Base-by-base conservation (phyloP, 73 alveolate genomes). In the Effrenium voratum region DNA sequence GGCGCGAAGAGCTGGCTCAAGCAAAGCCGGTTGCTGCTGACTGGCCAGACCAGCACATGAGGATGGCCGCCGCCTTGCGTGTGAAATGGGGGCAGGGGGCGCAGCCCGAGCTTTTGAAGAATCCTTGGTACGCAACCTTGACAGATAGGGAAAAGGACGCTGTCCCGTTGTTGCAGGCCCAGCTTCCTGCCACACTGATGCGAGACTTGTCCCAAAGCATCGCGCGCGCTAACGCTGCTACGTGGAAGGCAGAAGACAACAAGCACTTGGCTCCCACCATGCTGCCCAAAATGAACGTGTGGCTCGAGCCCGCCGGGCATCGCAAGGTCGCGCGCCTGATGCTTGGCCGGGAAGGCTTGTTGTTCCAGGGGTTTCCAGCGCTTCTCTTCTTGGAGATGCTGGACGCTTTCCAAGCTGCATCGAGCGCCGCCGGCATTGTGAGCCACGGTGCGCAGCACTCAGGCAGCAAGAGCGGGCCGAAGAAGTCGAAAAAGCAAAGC, bases 1-100 rank as follows among this genome's bases (percentile, higher is more conserved):
- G n/a, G n/a, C n/a, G n/a, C n/a, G n/a, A n/a, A n/a, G n/a, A n/a
- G n/a, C n/a, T n/a, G n/a, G 43, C 32, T 40, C 30, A 3, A 3
- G 87, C 47, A 3, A 52, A 90, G 87, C 36, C 83, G 22, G 46
- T 1, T 5, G 34, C 88, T 1, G 75, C 41, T 1, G 44, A 73
- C 30, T 90, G 97, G 97, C 26, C 47, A 41, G 97, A 68, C 63
- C 77, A 34, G 57, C 97, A 90, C 59, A 30, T 90, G 77, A 13
- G 32, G 32, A 10, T 90, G 36, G 87, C 88, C 2, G 43, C 26
- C 26, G 4, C n/a, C 43, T 0, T 68, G 55, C 45, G 68, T 30
- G 16, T 44, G 38, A 57, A 77, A 8, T 90, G 97, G 97, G 97
- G 97, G 32, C 43, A 32, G 76, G 46, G 52, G 32, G 34, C 75